Evolutionary conservation across 176 grass and related monocot species (phyloP), one percentile per base, ranked within the genome.

Genomic region (Carex pumila): DNA sequence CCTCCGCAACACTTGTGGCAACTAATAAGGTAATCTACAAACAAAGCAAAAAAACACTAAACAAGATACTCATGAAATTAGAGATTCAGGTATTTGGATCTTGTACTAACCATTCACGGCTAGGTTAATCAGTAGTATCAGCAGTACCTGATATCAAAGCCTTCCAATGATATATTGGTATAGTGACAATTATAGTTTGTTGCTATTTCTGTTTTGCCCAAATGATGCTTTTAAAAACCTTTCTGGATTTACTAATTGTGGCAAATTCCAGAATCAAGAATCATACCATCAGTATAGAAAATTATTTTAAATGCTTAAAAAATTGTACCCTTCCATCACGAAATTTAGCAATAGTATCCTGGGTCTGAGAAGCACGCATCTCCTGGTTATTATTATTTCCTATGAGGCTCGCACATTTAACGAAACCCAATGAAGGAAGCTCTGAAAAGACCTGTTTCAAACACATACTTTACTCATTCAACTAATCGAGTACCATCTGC

Each of bases 311-410:
- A 77, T 56, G 4, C 73, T 32, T 54, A 83, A 36, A 79, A 68
- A 85, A 82, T 89, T 89, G 86, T 95, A 99, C 96, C 63, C 96
- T 86, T 3, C 96, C 96, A 92, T 99, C 96, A 86, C 93, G 96
- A 65, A 99, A 99, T 87, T 90, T 95, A 69, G 89, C 85, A 81
- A 98, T 98, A 32, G 96, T 95, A 82, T 99, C 96, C 93, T 95
- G 96, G 91, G 94, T 99, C 88, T 99, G 96, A 82, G 88, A 90
- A 77, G 92, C 90, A 17, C 96, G 91, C 91, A 99, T 99, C 91
- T 99, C 96, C 84, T 99, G 96, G 83, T 95, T 99, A 86, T 99
- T 99, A 91, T 99, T 99, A 81, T 99, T 93, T 74, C 96, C 96
- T 77, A 99, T 99, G 63, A 99, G 81, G 67, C 96, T 99, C 18